Percentiles rank a stretch among this genome's conserved stretches.
phyloP scores from a whole-genome alignment of 192 early-diverging fungal species.

The Chytriomyces sp. region DNA sequence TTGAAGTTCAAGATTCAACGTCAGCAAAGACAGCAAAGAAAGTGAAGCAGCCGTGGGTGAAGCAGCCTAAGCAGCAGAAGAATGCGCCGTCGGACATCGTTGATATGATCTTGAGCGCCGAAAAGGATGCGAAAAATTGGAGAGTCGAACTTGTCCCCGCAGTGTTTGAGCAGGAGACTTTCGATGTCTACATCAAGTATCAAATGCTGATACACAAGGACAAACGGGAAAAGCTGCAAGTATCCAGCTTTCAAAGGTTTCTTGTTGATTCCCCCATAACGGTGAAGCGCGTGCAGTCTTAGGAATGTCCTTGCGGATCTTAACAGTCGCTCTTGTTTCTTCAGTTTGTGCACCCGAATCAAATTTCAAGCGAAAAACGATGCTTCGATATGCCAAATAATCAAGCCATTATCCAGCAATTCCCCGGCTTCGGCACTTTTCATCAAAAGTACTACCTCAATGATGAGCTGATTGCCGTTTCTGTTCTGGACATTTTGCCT shows the following conservation, averaged over 20 bases:
- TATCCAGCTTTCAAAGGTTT: slow-evolving; percentile 65
- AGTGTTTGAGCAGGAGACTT: slow-evolving; percentile 74
- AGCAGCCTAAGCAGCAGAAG: slow-evolving; percentile 26
- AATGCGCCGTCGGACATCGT: slow-evolving; percentile 8
- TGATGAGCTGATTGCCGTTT: slow-evolving; percentile 80
- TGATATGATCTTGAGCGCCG: slow-evolving; percentile 24
- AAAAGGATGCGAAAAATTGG: slow-evolving; percentile 3
- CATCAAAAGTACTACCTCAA: slow-evolving; percentile 93
- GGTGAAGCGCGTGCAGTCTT: slow-evolving; percentile 14
- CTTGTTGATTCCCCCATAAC: slow-evolving; percentile 76
- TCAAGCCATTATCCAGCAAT: slow-evolving; percentile 9
- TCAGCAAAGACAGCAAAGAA: slow-evolving; percentile 3
- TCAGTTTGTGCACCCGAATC: slow-evolving; percentile 1
- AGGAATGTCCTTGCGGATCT: neutral
- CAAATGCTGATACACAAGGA: slow-evolving; percentile 86
- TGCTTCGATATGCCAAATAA: neutral
- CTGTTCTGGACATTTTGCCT: slow-evolving; percentile 92
- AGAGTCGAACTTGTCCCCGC: slow-evolving; percentile 65
- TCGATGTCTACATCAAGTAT: slow-evolving; percentile 78
- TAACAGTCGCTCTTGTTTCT: neutral
- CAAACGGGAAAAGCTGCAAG: slow-evolving; percentile 53
- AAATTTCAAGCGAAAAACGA: neutral
- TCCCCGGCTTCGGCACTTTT: slow-evolving; percentile 73
- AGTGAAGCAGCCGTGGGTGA: slow-evolving; percentile 37
- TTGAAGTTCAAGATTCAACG: neutral